Evolutionary conservation across 2,329 filamentous ascomycete genomes (phyloP).

Genomic region (Fusarium burgessii): DNA sequence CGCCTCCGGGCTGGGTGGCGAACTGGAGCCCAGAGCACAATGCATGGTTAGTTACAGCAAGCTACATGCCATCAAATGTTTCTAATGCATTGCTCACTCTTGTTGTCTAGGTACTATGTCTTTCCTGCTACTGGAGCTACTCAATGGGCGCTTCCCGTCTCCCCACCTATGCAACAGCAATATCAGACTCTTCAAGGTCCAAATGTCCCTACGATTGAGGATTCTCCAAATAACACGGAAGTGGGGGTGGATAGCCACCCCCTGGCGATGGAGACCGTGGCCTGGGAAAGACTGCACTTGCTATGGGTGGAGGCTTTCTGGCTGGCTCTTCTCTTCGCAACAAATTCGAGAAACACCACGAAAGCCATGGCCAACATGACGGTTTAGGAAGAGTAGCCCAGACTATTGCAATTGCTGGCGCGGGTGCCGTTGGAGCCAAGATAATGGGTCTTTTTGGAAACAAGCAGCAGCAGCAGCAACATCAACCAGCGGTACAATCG

Average conservation of each 20-base stretch:
- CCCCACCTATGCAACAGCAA: not conserved
- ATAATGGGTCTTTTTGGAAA: not conserved
- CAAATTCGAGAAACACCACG: not conserved
- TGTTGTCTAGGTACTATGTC: not conserved
- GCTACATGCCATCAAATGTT: not conserved
- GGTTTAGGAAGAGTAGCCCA: not conserved
- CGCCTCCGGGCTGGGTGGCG: not conserved
- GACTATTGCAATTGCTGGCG: not conserved
- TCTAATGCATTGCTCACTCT: not conserved
- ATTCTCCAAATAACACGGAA: not conserved
- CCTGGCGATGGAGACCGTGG: not conserved
- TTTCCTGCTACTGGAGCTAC: not conserved
- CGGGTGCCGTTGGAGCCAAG: not conserved
- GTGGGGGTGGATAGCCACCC: too few relatives aligned
- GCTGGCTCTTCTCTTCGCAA: not conserved
- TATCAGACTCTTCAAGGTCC: not conserved
- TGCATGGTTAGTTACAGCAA: not conserved
- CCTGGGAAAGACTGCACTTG: not conserved
- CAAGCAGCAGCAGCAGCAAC: not conserved
- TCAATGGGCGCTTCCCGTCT: not conserved
- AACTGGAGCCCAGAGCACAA: not conserved
- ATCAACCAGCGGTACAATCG: not conserved
- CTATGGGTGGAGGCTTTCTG: not conserved
- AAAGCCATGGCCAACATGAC: not conserved
- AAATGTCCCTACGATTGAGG: not conserved